Conservation (phyloP, 2,329 filamentous ascomycete species). For the Curvularia sp. region DNA sequence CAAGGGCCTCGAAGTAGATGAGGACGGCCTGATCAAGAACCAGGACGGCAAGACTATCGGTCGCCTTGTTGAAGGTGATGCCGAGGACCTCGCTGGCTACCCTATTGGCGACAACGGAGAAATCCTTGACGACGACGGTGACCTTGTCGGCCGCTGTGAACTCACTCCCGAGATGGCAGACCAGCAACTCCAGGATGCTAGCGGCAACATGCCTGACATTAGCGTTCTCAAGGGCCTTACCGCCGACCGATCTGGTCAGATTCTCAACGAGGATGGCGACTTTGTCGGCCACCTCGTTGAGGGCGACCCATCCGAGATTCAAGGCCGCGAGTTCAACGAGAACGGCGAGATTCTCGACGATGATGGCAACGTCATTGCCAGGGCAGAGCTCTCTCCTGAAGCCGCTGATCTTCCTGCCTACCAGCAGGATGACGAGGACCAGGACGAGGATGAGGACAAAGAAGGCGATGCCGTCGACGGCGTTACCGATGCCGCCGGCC, state of each 20-base stretch:
- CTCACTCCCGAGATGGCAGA: constrained; percentile 56
- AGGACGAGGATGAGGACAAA: constrained; percentile 41
- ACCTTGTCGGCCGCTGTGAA: constrained; percentile 62
- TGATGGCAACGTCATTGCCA: constrained; percentile 61
- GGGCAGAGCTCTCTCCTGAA: constrained; percentile 59
- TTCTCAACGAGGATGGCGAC: constrained; percentile 61
- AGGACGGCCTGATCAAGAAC: constrained; percentile 63
- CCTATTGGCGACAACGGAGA: constrained; percentile 62
- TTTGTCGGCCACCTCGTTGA: constrained; percentile 58
- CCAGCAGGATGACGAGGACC: constrained; percentile 28
- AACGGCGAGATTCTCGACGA: constrained; percentile 64
- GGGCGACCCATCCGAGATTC: constrained; percentile 57
- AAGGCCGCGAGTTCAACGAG: constrained; percentile 60
- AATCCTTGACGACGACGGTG: constrained; percentile 63
- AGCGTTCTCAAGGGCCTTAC: constrained; percentile 58
- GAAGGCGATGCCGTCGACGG: constrained; percentile 35
- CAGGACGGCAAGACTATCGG: constrained; percentile 59
- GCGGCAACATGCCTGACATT: constrained; percentile 53
- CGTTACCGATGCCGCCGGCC: constrained; percentile 26
- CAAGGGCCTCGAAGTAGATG: constrained; percentile 61
- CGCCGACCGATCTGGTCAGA: constrained; percentile 56
- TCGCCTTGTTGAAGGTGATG: constrained; percentile 60
- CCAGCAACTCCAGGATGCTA: constrained; percentile 51
- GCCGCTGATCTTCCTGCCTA: constrained; percentile 51
- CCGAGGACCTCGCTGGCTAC: constrained; percentile 61